These are phyloP conservation scores for Rhynchosporium agropyri DNA, from an alignment of 2,329 filamentous ascomycete species.

Conservation along the genomic window DNA sequence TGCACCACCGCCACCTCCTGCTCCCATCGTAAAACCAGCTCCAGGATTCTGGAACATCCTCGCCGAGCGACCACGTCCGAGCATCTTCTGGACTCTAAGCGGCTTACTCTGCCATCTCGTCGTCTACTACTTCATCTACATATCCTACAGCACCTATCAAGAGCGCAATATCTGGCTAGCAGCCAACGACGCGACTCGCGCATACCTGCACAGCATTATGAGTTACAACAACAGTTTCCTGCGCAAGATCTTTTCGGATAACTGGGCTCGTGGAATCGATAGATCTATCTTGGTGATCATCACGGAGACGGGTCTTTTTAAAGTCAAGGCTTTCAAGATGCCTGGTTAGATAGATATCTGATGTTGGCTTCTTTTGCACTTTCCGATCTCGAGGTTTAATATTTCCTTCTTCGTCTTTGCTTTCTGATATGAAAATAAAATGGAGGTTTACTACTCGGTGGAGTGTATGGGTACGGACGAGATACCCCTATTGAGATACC, in stretches of 20 bases:
- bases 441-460: background rate
- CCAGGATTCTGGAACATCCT: slow-evolving; percentile 1
- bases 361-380: background rate
- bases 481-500: background rate
- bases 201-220: slow-evolving; percentile 2
- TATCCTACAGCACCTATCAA: slow-evolving; percentile 13
- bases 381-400: background rate
- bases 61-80: background rate
- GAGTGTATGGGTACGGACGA: background rate
- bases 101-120: slow-evolving; percentile 15
- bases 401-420: background rate
- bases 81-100: slow-evolving; percentile 1
- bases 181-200: slow-evolving; percentile 24
- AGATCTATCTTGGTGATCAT: background rate
- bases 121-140: slow-evolving; percentile 23
- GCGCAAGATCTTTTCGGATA: slow-evolving; percentile 4
- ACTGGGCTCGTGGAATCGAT: slow-evolving; percentile 7
- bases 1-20: background rate
- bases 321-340: slow-evolving; percentile 16
- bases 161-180: slow-evolving; percentile 22
- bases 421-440: too few relatives aligned
- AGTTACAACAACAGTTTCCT: slow-evolving; percentile 7
- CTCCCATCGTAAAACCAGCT: background rate
- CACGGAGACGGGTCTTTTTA: background rate
- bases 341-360: slow-evolving; percentile 20